Evolutionary conservation across 805 yeast genomes (phyloP), one percentile per base, ranked within the genome.

Genomic region (Nakazawaea populi): DNA sequence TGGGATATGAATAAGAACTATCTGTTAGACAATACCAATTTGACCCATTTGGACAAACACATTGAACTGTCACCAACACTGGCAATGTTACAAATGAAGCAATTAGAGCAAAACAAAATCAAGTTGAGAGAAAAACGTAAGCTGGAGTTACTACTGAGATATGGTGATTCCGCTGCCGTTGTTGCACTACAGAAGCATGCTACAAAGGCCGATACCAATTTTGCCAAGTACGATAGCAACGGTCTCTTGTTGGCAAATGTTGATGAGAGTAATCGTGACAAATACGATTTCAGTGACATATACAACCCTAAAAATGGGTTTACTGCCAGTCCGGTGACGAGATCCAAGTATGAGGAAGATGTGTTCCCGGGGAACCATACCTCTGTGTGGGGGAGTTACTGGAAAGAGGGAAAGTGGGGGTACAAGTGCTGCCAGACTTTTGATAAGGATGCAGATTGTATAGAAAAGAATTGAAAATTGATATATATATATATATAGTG

Each of bases 41-140:
- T 62, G 42, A 53, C 64, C 1, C 60, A 64, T 53, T 52, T 65
- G 42, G 48, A 58, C 1, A 55, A 50, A 37, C 55, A 64, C n/a
- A 53, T 63, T 6, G 72, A 74, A 37, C 73, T 72, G 1, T 71
- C 76, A 27, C 84, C 84, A 10, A 78, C 83, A 0, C 69, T 70
- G 32, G 71, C 73, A 0, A 67, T 66, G 57, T 42, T 67, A 7
- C 69, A 68, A 38, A 60, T 70, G 51, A 69, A 69, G 42, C 58
- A 67, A 56, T 56, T 64, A 52, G 63, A 70, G 35, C 58, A 62
- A 37, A 65, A 65, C 29, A 64, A 60, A 12, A 58, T 55, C 29
- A 55, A 60, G 8, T 53, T 59, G 43, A 61, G 67, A 35, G 64
- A 64, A 30, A 56, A 60, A 24, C 59, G 67, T 39, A 62, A 68